Base-by-base conservation (phyloP, 352 stramenopile species). In the Pythium rishiriense region DNA sequence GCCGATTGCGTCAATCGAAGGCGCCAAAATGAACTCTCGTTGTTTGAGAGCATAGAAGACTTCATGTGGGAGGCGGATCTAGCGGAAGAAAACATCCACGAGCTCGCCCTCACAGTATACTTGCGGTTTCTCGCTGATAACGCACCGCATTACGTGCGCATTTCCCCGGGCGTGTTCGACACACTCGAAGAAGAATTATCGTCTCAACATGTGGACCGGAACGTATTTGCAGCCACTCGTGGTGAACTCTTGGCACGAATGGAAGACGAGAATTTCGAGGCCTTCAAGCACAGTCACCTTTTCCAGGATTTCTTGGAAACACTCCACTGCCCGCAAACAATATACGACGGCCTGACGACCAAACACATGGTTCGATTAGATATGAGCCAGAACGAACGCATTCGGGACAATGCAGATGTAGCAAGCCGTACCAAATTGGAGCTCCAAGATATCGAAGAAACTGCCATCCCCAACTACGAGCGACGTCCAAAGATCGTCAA, bases 21-120 rank as follows among this genome's bases (percentile, higher is more conserved):
- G 24, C 62, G 70, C 6, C 69, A 86, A 64, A 64, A 85, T 46
- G 78, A 89, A 37, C 66, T 91, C 10, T 53, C 49, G 11, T 60
- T 91, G 15, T 89, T 89, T 28, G 79, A 89, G 61, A 68, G 79
- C 31, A 87, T 89, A 39, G 82, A 91, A 45, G 74, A 88, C 49
- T 91, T 86, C 48, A 79, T 76, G 56, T 88, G 76, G 72, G 72
- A 86, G 46, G 68, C 70, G 11, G 71, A 87, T 46, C 58, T 81
- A 31, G 70, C 72, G 0, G 82, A 91, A 21, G 75, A 81, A 28
- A 71, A 73, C 19, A 73, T 78, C 25, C 71, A 86, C 28, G 79
- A 86, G 39, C 76, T 76, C 19, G 76, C 75, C 21, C 59, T 87
- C 29, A 71, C 88, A 29, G 78, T 88, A 48, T 88, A 89, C 61